Evolutionary conservation across 2,329 filamentous ascomycete species (phyloP).

Genomic region (Cladosporium sp.): DNA sequence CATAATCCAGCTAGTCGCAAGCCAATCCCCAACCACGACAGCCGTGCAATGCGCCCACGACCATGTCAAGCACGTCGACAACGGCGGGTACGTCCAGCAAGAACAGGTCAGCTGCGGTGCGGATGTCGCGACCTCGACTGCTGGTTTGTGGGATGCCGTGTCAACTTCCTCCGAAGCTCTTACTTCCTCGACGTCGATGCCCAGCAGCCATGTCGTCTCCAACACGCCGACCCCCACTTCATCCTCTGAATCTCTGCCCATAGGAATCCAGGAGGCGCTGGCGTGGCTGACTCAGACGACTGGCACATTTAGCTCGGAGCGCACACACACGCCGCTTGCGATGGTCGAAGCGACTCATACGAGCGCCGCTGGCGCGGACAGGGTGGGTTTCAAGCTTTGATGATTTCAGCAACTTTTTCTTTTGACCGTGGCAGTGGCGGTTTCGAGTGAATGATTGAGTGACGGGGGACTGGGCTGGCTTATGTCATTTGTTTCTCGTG

Average conservation of each 20-base stretch:
- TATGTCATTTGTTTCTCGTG: too few relatives aligned
- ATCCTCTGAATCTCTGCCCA: neutral
- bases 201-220: neutral
- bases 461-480: too few relatives aligned
- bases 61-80: neutral
- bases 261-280: neutral
- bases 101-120: neutral
- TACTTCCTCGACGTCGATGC: neutral
- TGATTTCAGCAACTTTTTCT: neutral
- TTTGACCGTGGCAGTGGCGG: neutral
- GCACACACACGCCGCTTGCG: neutral
- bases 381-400: neutral
- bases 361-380: neutral
- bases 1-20: too few relatives aligned
- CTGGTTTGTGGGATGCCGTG: too few relatives aligned
- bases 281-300: neutral
- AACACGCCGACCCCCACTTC: neutral
- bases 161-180: too few relatives aligned
- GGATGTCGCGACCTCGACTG: neutral
- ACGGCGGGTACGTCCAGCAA: neutral
- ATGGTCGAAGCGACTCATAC: neutral
- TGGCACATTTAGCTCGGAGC: neutral
- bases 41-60: neutral
- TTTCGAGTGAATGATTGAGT: neutral
- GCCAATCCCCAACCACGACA: neutral